These are phyloP conservation scores for Cephalotrichum gorgonifer DNA, from an alignment of 2,329 filamentous ascomycete genomes.

Conservation along the genomic window DNA sequence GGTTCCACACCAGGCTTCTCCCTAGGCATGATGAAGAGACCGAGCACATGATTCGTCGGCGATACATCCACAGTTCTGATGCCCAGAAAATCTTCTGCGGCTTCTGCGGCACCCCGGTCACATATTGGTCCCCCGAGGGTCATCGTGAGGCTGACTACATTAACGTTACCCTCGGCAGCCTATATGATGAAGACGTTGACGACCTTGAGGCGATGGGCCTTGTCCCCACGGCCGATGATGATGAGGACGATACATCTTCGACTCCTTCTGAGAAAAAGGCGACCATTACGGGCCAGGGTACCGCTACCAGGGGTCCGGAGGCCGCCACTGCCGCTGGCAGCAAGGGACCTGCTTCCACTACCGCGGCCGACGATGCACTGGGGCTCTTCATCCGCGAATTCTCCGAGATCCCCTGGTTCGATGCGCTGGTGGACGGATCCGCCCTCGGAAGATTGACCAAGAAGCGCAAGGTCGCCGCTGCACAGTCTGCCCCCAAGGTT, in stretches of 20 bases:
- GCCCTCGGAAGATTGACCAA: not conserved
- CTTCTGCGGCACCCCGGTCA: slow-evolving; percentile 78
- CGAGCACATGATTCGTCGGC: slow-evolving; percentile 52
- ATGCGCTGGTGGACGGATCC: slow-evolving; percentile 21
- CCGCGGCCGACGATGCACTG: slow-evolving; percentile 10
- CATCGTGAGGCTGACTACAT: slow-evolving; percentile 65
- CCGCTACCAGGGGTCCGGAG: slow-evolving; percentile 2
- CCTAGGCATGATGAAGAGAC: slow-evolving; percentile 73
- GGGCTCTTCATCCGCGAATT: not conserved
- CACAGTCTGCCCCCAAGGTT: not conserved
- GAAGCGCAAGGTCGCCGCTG: not conserved
- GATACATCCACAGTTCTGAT: slow-evolving; percentile 51
- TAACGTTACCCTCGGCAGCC: slow-evolving; percentile 68
- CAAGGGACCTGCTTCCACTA: slow-evolving; percentile 15
- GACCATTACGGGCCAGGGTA: slow-evolving; percentile 6
- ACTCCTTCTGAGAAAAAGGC: no score
- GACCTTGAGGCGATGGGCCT: slow-evolving; percentile 65
- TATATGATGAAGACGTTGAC: slow-evolving; percentile 59
- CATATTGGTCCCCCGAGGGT: slow-evolving; percentile 72
- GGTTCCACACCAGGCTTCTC: slow-evolving; percentile 68
- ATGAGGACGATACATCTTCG: no score
- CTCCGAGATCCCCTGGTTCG: slow-evolving; percentile 68
- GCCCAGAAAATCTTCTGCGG: slow-evolving; percentile 64
- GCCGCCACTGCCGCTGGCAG: slow-evolving; percentile 15
- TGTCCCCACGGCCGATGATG: slow-evolving; percentile 39